Conservation (phyloP, 2,329 filamentous ascomycete genomes). For the Ceratocystis huliohia region DNA sequence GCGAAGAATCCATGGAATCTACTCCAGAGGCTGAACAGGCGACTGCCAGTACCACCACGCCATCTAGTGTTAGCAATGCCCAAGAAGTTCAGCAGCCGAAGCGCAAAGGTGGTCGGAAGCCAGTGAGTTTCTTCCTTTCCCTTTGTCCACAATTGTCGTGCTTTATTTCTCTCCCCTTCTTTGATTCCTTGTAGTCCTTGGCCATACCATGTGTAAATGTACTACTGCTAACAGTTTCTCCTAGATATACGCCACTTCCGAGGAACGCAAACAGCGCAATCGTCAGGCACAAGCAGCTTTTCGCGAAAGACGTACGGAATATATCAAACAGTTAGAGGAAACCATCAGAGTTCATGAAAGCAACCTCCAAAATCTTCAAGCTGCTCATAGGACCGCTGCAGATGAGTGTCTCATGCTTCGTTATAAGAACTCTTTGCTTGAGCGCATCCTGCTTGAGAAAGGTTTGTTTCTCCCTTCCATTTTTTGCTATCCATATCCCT, state of each 20-base stretch:
- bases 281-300: slow-evolving; percentile 95
- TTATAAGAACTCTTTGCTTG: slow-evolving; percentile 94
- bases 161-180: not conserved
- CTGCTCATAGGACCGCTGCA: slow-evolving; percentile 83
- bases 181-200: slow-evolving; percentile 4
- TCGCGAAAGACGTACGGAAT: slow-evolving; percentile 89
- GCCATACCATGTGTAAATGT: no score
- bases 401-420: slow-evolving; percentile 97
- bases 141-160: not conserved
- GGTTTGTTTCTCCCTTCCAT: slow-evolving; percentile 45
- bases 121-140: slow-evolving; percentile 52
- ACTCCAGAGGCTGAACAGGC: slow-evolving; percentile 44
- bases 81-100: slow-evolving; percentile 60
- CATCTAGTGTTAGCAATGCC: slow-evolving; percentile 22
- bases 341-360: slow-evolving; percentile 96
- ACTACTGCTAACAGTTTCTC: not conserved
- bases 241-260: slow-evolving; percentile 95
- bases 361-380: slow-evolving; percentile 80
- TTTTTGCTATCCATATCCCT: not conserved
- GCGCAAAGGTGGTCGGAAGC: slow-evolving; percentile 93
- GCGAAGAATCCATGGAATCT: slow-evolving; percentile 48
- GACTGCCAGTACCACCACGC: slow-evolving; percentile 24
- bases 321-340: slow-evolving; percentile 97
- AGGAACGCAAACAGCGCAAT: slow-evolving; percentile 96
- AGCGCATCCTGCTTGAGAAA: slow-evolving; percentile 92